Evolutionary conservation across 148 eudicot species (phyloP).

Genomic region (Camellia japonica): DNA sequence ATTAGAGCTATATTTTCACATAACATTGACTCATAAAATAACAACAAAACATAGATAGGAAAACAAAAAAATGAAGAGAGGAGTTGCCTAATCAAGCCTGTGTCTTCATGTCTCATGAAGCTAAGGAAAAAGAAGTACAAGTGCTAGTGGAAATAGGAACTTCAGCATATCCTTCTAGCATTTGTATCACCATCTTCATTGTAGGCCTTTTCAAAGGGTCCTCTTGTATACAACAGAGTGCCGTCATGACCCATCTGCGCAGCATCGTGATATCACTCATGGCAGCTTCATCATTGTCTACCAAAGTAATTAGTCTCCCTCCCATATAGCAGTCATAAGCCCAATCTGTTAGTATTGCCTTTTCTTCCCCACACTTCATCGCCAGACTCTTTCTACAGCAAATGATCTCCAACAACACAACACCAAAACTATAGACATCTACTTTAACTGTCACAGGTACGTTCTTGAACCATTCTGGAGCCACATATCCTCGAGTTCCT

Average conservation of each 20-base stretch:
- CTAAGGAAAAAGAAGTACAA: not conserved
- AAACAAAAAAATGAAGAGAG: too few relatives aligned
- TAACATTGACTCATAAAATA: too few relatives aligned
- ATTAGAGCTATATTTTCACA: too few relatives aligned
- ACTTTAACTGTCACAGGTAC: constrained; percentile 14
- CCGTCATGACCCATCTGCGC: constrained; percentile 8
- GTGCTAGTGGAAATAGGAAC: not conserved
- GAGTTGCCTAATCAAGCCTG: too few relatives aligned
- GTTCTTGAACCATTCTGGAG: constrained; percentile 20
- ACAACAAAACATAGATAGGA: too few relatives aligned
- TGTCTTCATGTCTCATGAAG: not conserved
- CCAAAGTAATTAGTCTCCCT: constrained; percentile 11
- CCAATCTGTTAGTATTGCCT: constrained; percentile 15
- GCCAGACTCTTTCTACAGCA: constrained; percentile 15
- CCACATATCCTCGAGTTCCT: constrained; percentile 24
- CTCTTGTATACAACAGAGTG: constrained; percentile 6
- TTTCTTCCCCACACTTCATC: constrained; percentile 8
- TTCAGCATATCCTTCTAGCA: constrained; percentile 19
- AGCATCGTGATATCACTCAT: constrained; percentile 5
- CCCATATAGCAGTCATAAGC: constrained; percentile 17
- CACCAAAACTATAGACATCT: constrained; percentile 22
- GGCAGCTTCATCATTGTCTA: constrained; percentile 9
- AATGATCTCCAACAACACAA: constrained; percentile 16
- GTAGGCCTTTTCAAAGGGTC: constrained; percentile 12
- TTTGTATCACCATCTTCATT: constrained; percentile 15